Percentiles rank a stretch among this genome's conserved stretches.
Evolutionary conservation across 1,284 basidiomycete species (phyloP).

Genomic region (Trichosporon ovoides): DNA sequence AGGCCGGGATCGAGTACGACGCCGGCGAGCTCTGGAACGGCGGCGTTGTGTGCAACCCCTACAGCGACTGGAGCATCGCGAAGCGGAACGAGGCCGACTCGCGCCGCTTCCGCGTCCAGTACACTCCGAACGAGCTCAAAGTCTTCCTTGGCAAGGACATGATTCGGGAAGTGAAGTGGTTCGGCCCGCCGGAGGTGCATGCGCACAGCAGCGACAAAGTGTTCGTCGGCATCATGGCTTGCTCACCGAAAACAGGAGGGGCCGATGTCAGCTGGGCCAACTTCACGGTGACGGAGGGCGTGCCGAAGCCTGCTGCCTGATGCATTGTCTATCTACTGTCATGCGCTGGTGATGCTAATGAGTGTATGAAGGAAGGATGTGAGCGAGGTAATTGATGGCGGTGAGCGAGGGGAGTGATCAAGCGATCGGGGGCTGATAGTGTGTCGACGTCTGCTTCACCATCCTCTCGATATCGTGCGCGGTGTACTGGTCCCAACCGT

Average conservation of each 20-base stretch:
- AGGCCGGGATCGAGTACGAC: slow-evolving; percentile 32
- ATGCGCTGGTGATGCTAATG: too few species aligned
- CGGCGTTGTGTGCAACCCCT: slow-evolving; percentile 28
- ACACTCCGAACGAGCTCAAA: slow-evolving; percentile 9
- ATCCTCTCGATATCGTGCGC: neutral
- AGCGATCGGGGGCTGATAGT: too few species aligned
- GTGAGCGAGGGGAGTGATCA: too few species aligned
- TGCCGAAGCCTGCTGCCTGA: too few species aligned
- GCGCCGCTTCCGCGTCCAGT: slow-evolving; percentile 23
- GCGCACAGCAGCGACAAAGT: slow-evolving; percentile 11
- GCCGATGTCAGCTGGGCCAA: slow-evolving; percentile 19
- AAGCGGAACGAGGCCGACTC: slow-evolving; percentile 9
- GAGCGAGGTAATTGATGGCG: too few species aligned
- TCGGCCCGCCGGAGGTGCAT: slow-evolving; percentile 16
- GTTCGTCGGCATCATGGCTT: slow-evolving; percentile 35
- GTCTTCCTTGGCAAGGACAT: slow-evolving; percentile 31
- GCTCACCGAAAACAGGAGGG: slow-evolving; percentile 27
- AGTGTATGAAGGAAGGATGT: too few species aligned
- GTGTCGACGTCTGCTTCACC: neutral
- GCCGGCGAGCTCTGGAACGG: slow-evolving; percentile 27
- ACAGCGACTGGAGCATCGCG: slow-evolving; percentile 33
- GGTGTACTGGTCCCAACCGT: slow-evolving; percentile 4
- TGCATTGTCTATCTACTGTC: too few species aligned
- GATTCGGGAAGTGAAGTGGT: slow-evolving; percentile 33
- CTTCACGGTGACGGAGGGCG: slow-evolving; percentile 24